Base-by-base conservation (phyloP, 2,329 filamentous ascomycete genomes). In the Fusarium sp. region DNA sequence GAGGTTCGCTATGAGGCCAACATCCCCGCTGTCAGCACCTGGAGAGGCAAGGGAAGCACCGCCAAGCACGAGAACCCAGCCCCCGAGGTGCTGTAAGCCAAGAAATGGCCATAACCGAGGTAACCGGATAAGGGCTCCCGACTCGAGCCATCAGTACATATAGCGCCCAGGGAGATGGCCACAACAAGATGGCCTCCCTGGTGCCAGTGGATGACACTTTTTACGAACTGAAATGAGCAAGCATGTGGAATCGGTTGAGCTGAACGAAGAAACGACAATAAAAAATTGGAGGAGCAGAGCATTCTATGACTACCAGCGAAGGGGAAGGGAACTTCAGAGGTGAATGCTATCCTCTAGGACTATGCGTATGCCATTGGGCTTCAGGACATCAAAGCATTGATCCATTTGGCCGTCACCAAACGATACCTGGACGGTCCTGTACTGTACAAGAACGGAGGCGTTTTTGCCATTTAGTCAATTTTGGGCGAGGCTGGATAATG, bases 11-110 rank as follows among this genome's bases (percentile, higher is more conserved):
- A 95, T 80, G 93, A 94, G 81, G 96, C 96, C 9, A 93, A 97
- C 80, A 98, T 99, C 75, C 94, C 95, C 6, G 97, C 97, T 4
- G 97, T 99, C 62, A 97, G 94, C 83, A 99, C 97, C 22, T 99
- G 95, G 94, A 89, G 97, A 79, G 95, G 93, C 72, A 98, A 98
- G 86, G 97, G 97, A 15, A 96, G 92, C 78, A 94, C 94, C 30
- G 96, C 96, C 27, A 96, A 96, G 81, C 95, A 98, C 81, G 93
- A 97, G 81, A 89, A 91, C 74, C 89, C 89, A 10, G 79, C 82
- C 14, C 81, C 83, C 8, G 84, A 82, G 75, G 77, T 73, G 33
- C 75, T 84, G 62, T 84, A 77, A 69, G 38, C 32, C 40, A 30
- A 66, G 22, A 35, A 30, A 30, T 22, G 65, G 17, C 32, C 33